Evolutionary conservation across 78 protist genomes (phyloP), one percentile per base, ranked within the genome.

Genomic region (Tieghemostelium lacteum): DNA sequence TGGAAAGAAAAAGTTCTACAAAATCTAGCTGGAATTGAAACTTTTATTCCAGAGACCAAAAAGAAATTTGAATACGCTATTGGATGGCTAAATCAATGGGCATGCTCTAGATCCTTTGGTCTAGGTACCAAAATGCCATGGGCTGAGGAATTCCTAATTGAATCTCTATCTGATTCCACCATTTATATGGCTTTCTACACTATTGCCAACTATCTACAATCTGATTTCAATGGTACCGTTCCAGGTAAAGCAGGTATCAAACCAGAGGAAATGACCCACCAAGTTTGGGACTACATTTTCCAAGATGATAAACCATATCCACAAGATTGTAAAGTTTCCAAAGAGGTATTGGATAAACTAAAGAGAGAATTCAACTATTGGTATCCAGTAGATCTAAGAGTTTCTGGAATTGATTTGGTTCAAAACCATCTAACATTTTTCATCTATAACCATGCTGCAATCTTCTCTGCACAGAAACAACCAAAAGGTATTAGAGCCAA

Each of bases 151-250:
- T 96, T 76, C 76, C 72, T 99, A 34, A 98, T 99, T 62, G 99
- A 99, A 85, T 97, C 99, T 22, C 98, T 99, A 28, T 98, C 99
- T 40, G 99, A 99, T 94, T 98, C 99, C 17, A 99, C 99, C 76
- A 97, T 99, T 85, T 99, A 99, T 97, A 98, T 97, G 99, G 99
- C 99, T 7, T 99, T 95, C 95, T 99, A 99, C 97, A 98, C 99
- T 36, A 78, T 99, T 45, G 98, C 99, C 12, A 99, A 98, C 60
- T 17, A 96, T 19, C 98, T 98, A n/a, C 99, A 97, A 69, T 92
- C 87, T 17, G 73, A 73, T 67, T 50, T 98, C 19, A 78, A 92
- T 49, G 99, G 99, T 40, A 0, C 77, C 14, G 45, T 16, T 4
- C 65, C 37, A 24, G 94, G 97, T 42, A 87, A 89, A n/a, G 33